phyloP scores from a whole-genome alignment of 176 grass and related monocot species.

The Canna indica region DNA sequence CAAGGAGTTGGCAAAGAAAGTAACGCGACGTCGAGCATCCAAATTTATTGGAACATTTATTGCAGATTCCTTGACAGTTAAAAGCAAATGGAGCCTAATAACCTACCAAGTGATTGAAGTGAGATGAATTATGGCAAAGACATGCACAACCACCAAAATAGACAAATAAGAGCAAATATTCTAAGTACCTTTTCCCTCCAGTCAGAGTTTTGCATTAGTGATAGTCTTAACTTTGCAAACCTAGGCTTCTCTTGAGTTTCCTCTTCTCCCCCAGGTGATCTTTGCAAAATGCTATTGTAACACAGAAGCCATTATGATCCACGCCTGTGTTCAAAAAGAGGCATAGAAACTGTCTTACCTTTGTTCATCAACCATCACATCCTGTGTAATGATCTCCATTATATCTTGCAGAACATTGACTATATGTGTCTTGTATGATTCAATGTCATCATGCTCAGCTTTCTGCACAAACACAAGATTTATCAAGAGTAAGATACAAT shows the following conservation, averaged over 20 bases:
- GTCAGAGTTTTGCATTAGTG: slow-evolving; percentile 13
- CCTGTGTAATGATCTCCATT: slow-evolving; percentile 86
- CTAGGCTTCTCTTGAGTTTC: slow-evolving; percentile 20
- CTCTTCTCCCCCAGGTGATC: not conserved
- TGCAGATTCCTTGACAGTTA: slow-evolving; percentile 88
- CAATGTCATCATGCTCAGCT: slow-evolving; percentile 29
- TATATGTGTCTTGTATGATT: slow-evolving; percentile 49
- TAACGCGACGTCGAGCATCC: slow-evolving; percentile 88
- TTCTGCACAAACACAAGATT: slow-evolving; percentile 35
- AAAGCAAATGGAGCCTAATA: slow-evolving; percentile 71
- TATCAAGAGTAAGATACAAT: slow-evolving; percentile 7
- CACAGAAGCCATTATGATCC: not conserved
- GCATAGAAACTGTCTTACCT: slow-evolving; percentile 30
- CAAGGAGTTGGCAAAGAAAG: slow-evolving; percentile 96
- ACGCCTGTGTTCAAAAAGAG: not conserved
- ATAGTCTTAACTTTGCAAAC: slow-evolving; percentile 57
- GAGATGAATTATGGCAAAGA: not conserved
- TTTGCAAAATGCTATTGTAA: slow-evolving; percentile 16
- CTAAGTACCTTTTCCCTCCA: slow-evolving; percentile 67
- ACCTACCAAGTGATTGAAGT: slow-evolving; percentile 28
- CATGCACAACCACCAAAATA: slow-evolving; percentile 14
- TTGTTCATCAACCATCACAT: slow-evolving; percentile 51
- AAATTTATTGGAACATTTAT: slow-evolving; percentile 71
- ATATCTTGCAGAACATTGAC: slow-evolving; percentile 86
- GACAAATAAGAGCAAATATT: slow-evolving; percentile 19